phyloP scores from a whole-genome alignment of 2,329 filamentous ascomycete species.

The Talaromyces rugulosus region DNA sequence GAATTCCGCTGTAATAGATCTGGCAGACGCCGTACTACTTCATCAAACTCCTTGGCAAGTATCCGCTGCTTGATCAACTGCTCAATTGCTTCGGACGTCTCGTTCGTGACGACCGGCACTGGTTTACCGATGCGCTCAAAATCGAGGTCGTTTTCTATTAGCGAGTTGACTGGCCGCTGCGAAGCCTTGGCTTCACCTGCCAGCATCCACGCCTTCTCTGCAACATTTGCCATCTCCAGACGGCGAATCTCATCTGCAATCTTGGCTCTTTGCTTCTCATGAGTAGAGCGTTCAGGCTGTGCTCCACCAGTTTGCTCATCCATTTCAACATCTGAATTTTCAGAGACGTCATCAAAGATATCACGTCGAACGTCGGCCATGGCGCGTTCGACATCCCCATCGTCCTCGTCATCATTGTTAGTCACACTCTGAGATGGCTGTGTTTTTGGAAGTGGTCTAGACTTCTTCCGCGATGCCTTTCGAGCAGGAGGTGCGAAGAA shows the following conservation, averaged over 20 bases:
- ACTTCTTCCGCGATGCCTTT: constrained; percentile 59
- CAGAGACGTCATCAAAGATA: constrained; percentile 73
- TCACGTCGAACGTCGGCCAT: constrained; percentile 86
- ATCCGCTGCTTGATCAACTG: constrained; percentile 92
- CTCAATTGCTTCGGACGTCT: constrained; percentile 87
- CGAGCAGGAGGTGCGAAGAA: constrained; percentile 84
- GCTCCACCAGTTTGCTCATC: constrained; percentile 45
- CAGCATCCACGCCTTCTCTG: constrained; percentile 86
- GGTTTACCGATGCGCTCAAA: constrained; percentile 95
- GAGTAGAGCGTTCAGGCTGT: constrained; percentile 55
- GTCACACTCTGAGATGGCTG: constrained; percentile 43
- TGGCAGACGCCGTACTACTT: constrained; percentile 76
- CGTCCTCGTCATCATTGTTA: constrained; percentile 38
- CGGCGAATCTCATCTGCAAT: constrained; percentile 85
- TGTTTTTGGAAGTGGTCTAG: constrained; percentile 52
- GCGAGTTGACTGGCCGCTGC: constrained; percentile 82
- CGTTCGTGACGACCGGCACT: constrained; percentile 86
- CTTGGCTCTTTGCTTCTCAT: constrained; percentile 82
- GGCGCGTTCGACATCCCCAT: constrained; percentile 66
- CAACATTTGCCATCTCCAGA: constrained; percentile 82
- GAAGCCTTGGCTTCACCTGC: constrained; percentile 79
- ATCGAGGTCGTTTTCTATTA: constrained; percentile 90
- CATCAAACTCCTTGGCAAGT: constrained; percentile 84
- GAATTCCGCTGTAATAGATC: constrained; percentile 63
- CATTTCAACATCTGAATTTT: constrained; percentile 63